These are phyloP conservation scores for Nitzschia sp. DNA, from an alignment of 108 stramenopile genomes.

Conservation along the genomic window DNA sequence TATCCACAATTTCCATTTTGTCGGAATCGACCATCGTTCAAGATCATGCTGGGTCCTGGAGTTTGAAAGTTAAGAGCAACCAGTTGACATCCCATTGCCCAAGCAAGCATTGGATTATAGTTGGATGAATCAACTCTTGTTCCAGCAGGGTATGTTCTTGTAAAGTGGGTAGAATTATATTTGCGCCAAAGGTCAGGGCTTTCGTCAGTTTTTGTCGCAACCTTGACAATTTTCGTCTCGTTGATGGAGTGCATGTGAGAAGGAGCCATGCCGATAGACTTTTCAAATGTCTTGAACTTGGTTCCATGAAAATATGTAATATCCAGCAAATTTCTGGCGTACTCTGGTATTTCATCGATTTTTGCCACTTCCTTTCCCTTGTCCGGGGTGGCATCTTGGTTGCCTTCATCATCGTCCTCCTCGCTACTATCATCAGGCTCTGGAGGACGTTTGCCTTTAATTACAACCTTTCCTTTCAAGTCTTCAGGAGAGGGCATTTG, in stretches of 20 bases:
- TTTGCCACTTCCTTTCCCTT: background rate
- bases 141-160: slow-evolving; percentile 87
- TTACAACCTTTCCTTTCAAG: slow-evolving; percentile 73
- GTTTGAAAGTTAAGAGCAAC: slow-evolving; percentile 95
- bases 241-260: slow-evolving; percentile 76
- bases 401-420: slow-evolving; percentile 16
- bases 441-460: slow-evolving; percentile 80
- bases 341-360: slow-evolving; percentile 38
- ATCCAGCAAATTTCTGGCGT: slow-evolving; percentile 45
- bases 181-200: slow-evolving; percentile 55
- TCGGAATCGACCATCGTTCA: slow-evolving; percentile 89
- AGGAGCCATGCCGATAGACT: slow-evolving; percentile 37
- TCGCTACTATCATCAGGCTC: slow-evolving; percentile 43
- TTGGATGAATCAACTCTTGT: slow-evolving; percentile 86
- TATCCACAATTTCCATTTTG: slow-evolving; percentile 91
- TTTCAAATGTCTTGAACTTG: slow-evolving; percentile 48
- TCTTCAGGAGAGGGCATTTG: slow-evolving; percentile 71
- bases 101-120: slow-evolving; percentile 87
- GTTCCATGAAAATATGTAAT: slow-evolving; percentile 72
- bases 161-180: slow-evolving; percentile 78
- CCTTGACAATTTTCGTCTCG: slow-evolving; percentile 61
- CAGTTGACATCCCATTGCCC: slow-evolving; percentile 88
- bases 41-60: slow-evolving; percentile 53
- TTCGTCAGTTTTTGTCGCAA: slow-evolving; percentile 42
- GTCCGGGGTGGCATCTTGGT: background rate